These are phyloP conservation scores for Vicia faba DNA, from an alignment of 306 rosid genomes.

Conservation along the genomic window DNA sequence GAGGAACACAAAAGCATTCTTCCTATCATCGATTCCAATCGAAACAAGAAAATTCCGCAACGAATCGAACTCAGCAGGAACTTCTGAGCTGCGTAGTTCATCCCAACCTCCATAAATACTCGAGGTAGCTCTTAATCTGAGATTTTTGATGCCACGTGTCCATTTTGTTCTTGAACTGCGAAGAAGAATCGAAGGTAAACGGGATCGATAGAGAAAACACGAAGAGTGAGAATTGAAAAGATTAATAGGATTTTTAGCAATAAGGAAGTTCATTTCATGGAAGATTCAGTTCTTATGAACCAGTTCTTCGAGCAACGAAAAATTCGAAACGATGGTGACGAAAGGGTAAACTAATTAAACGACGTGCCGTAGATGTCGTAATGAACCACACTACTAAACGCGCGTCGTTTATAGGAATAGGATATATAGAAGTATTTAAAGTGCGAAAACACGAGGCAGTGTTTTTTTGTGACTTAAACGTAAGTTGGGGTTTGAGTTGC, in stretches of 20 bases:
- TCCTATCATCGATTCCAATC: conserved; percentile 67
- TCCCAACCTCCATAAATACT: conserved; percentile 85
- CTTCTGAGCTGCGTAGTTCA: conserved; percentile 45
- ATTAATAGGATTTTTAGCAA: conserved; percentile 39
- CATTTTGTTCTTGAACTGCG: conserved; percentile 39
- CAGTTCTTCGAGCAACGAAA: neutral
- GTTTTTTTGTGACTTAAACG: neutral
- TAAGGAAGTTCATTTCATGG: conserved; percentile 67
- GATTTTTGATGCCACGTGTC: conserved; percentile 34
- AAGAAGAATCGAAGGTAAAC: conserved; percentile 40
- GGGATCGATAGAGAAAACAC: conserved; percentile 35
- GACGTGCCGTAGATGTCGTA: conserved; percentile 6
- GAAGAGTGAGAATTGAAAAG: conserved; percentile 39
- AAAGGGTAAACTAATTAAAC: neutral
- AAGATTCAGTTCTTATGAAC: neutral
- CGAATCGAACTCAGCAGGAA: conserved; percentile 57
- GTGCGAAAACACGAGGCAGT: neutral
- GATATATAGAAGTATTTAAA: neutral
- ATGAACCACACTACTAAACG: conserved; percentile 7
- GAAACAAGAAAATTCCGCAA: conserved; percentile 65
- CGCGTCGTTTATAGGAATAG: conserved; percentile 25
- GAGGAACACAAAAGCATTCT: conserved; percentile 58
- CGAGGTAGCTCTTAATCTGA: conserved; percentile 45
- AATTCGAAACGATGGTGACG: conserved; percentile 4
- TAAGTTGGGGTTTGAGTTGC: neutral